phyloP scores from a whole-genome alignment of 768 basidiomycete genomes.

The Naganishia antarctica region DNA sequence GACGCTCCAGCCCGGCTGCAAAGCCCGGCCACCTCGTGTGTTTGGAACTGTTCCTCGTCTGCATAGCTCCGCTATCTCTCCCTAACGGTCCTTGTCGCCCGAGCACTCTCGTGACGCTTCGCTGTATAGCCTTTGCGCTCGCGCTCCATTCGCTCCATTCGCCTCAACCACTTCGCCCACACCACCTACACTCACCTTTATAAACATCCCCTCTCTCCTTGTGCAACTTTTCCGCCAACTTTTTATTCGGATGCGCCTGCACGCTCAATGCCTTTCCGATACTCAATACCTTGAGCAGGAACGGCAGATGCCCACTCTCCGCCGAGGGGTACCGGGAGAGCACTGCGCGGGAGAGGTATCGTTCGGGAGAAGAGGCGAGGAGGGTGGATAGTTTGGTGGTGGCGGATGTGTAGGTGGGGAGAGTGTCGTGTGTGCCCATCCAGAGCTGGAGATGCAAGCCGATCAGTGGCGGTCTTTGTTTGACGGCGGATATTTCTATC shows the following conservation, averaged over 20 bases:
- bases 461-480: no score
- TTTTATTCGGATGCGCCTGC: conserved; percentile 86
- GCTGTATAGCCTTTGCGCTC: no score
- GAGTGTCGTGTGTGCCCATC: conserved; percentile 94
- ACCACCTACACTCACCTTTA: conserved; percentile 74
- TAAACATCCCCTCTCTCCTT: conserved; percentile 72
- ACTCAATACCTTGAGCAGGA: conserved; percentile 85
- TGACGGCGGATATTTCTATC: no score
- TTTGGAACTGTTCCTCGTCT: no score
- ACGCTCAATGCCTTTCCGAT: conserved; percentile 86
- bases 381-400: conserved; percentile 58
- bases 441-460: conserved; percentile 64
- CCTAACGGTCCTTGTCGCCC: no score
- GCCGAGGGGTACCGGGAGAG: conserved; percentile 53
- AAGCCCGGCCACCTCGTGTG: no score
- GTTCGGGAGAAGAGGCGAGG: conserved; percentile 62
- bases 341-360: conserved; percentile 62
- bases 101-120: no score
- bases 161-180: conserved; percentile 34
- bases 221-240: conserved; percentile 67
- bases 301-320: conserved; percentile 71
- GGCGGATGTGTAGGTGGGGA: conserved; percentile 58
- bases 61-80: no score
- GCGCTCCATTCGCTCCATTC: no score
- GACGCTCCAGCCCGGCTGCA: no score